Conservation (phyloP, 164 flowering plant species). For the Piper longum region DNA sequence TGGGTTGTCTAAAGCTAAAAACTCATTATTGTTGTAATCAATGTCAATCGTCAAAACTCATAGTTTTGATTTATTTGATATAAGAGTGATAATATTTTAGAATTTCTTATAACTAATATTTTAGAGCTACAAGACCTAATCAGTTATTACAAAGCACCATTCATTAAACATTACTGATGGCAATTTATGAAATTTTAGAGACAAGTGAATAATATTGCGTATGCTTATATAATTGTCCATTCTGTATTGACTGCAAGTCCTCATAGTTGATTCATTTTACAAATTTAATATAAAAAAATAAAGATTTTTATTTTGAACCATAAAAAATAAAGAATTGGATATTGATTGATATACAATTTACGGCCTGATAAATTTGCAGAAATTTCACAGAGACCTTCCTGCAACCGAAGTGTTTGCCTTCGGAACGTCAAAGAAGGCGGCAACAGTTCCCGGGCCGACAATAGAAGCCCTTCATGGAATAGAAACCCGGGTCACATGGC, state of each 20-base stretch:
- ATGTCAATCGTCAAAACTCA: neutral
- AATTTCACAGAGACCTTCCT: constrained; percentile 59
- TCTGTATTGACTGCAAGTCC: neutral
- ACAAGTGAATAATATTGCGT: neutral
- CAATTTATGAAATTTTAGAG: no score
- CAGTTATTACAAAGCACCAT: neutral
- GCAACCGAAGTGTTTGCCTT: constrained; percentile 40
- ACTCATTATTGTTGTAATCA: neutral
- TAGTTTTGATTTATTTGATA: neutral
- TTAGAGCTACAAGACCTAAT: no score
- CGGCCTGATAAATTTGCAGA: constrained; percentile 24
- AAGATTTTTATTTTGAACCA: neutral
- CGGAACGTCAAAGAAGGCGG: constrained; percentile 24
- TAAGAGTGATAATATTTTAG: neutral
- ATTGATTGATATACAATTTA: neutral
- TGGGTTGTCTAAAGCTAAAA: neutral
- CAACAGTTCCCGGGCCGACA: constrained; percentile 53
- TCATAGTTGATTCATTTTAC: no score
- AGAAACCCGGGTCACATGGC: constrained; percentile 30
- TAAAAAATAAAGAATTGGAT: neutral
- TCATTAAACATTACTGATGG: neutral
- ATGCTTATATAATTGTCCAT: neutral
- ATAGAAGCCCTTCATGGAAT: constrained; percentile 36
- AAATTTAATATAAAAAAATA: neutral
- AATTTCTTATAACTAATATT: neutral